phyloP scores from a whole-genome alignment of 345 rosid species.

The Corchorus olitorius region DNA sequence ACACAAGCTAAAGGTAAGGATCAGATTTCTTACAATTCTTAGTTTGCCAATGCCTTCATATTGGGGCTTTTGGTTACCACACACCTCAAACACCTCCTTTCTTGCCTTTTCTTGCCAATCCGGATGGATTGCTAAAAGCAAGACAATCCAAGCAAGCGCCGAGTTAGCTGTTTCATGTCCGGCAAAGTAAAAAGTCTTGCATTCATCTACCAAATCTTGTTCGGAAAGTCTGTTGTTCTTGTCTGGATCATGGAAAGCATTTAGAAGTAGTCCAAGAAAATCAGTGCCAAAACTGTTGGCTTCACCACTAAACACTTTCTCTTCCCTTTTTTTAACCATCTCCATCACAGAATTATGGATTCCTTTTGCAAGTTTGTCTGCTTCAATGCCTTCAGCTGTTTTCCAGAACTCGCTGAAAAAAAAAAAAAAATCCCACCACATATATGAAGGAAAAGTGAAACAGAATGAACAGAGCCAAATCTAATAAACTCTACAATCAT shows the following conservation, averaged over 20 bases:
- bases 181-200: conserved; percentile 14
- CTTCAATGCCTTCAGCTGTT: neutral
- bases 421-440: too few relatives aligned
- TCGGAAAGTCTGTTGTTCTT: conserved; percentile 22
- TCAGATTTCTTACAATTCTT: conserved; percentile 30
- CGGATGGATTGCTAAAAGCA: too few relatives aligned
- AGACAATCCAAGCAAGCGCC: too few relatives aligned
- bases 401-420: conserved; percentile 9
- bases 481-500: too few relatives aligned
- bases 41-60: conserved; percentile 34
- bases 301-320: neutral
- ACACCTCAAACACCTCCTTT: conserved; percentile 29
- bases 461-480: too few relatives aligned
- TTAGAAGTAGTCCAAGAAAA: conserved; percentile 35
- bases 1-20: too few relatives aligned
- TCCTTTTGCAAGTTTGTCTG: neutral
- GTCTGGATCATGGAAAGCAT: neutral
- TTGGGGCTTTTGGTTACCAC: conserved; percentile 35
- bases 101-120: conserved; percentile 23
- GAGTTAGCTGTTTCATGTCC: too few relatives aligned
- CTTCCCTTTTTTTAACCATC: conserved; percentile 14
- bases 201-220: conserved; percentile 40
- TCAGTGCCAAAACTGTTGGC: neutral
- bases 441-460: too few relatives aligned
- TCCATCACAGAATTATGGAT: conserved; percentile 12